Conservation (phyloP, 1,284 basidiomycete species). For the Apiotrichum domesticum region DNA sequence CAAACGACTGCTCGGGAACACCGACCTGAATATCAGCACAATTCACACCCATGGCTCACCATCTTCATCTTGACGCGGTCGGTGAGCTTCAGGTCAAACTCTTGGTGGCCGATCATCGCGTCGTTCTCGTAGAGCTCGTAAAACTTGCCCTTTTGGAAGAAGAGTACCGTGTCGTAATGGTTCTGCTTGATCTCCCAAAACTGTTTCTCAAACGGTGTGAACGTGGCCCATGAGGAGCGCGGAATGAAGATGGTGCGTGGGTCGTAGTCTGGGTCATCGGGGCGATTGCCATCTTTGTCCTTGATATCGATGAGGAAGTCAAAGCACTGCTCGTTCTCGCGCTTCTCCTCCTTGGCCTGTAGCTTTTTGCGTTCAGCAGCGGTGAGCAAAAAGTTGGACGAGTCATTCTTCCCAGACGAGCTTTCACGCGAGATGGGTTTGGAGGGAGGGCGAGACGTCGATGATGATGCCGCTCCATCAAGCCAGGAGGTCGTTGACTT, state of each 20-base stretch:
- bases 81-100: conserved; percentile 77
- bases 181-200: conserved; percentile 98
- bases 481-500: conserved; percentile 18
- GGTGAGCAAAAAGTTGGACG: conserved; percentile 60
- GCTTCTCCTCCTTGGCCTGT: conserved; percentile 74
- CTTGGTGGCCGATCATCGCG: conserved; percentile 76
- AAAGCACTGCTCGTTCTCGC: conserved; percentile 72
- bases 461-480: not conserved
- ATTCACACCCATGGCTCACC: conserved; percentile 33
- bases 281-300: conserved; percentile 75
- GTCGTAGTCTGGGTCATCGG: conserved; percentile 80
- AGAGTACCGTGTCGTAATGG: conserved; percentile 87
- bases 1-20: conserved; percentile 90
- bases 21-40: conserved; percentile 60
- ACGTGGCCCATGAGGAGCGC: conserved; percentile 66
- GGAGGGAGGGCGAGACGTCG: not conserved
- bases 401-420: conserved; percentile 5
- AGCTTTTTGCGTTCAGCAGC: conserved; percentile 74
- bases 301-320: conserved; percentile 58
- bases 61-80: conserved; percentile 92
- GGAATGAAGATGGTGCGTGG: conserved; percentile 84
- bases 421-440: conserved; percentile 7
- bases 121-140: conserved; percentile 88
- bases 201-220: conserved; percentile 87
- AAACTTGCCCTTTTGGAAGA: conserved; percentile 75